Percentiles rank a stretch among this genome's conserved stretches.
Evolutionary conservation across 768 basidiomycete genomes (phyloP).

Genomic region (Tulasnella sp.): DNA sequence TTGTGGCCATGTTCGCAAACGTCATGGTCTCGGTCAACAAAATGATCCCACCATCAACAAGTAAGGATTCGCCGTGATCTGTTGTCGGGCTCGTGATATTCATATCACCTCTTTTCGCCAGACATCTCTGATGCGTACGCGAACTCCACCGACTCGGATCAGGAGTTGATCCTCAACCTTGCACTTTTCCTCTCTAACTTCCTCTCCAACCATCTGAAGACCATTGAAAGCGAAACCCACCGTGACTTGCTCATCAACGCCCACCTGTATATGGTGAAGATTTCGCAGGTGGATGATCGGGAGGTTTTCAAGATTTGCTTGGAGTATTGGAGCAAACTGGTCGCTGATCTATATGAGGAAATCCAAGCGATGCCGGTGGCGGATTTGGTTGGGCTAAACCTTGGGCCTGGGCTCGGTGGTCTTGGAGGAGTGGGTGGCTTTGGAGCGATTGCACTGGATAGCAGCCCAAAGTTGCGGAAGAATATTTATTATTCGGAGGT

Average conservation of each 20-base stretch:
- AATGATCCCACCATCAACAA: slow-evolving; percentile 91
- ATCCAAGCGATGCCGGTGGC: slow-evolving; percentile 79
- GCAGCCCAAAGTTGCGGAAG: slow-evolving; percentile 54
- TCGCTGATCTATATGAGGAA: slow-evolving; percentile 94
- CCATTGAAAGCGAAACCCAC: slow-evolving; percentile 84
- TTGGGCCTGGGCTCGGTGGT: slow-evolving; percentile 32
- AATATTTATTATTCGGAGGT: slow-evolving; percentile 86
- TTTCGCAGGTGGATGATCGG: slow-evolving; percentile 94
- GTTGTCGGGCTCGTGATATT: slow-evolving; percentile 15
- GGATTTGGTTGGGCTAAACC: slow-evolving; percentile 79
- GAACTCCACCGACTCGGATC: slow-evolving; percentile 79
- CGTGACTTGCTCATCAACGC: slow-evolving; percentile 92
- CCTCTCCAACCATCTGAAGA: slow-evolving; percentile 80
- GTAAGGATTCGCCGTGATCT: slow-evolving; percentile 17
- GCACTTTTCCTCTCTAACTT: slow-evolving; percentile 97
- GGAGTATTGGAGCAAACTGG: slow-evolving; percentile 95
- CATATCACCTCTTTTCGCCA: slow-evolving; percentile 10
- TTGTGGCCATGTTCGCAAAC: slow-evolving; percentile 93
- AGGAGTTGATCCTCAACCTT: slow-evolving; percentile 94
- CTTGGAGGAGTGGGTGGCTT: slow-evolving; percentile 17
- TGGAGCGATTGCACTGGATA: slow-evolving; percentile 24
- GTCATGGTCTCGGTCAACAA: slow-evolving; percentile 96
- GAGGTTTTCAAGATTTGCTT: slow-evolving; percentile 99
- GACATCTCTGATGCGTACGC: slow-evolving; percentile 86
- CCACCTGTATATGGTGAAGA: slow-evolving; percentile 95